Conservation (phyloP, 345 rosid genomes). For the Melastoma malabathricum region DNA sequence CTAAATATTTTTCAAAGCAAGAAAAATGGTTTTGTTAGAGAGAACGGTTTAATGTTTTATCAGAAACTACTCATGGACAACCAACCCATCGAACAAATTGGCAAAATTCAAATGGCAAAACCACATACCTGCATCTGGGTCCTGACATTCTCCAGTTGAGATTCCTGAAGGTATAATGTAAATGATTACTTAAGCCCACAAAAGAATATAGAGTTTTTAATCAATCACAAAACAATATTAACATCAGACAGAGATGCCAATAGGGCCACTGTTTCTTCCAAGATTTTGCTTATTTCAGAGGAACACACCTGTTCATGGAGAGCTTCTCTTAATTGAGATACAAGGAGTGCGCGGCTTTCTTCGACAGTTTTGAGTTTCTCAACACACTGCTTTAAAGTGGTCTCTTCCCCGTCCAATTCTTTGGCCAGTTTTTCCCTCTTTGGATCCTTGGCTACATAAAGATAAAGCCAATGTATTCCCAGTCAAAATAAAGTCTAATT, state of each 20-base stretch:
- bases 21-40: no score
- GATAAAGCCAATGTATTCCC: conserved; percentile 2
- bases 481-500: no score
- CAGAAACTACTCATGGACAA: no score
- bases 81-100: no score
- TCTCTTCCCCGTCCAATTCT: conserved; percentile 70
- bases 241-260: no score
- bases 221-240: no score
- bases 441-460: conserved; percentile 42
- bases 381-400: conserved; percentile 48
- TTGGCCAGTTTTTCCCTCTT: conserved; percentile 47
- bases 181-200: no score
- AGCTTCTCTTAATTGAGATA: conserved; percentile 74
- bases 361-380: conserved; percentile 77
- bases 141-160: conserved; percentile 70
- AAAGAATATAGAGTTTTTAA: no score
- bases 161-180: conserved; percentile 37
- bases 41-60: no score
- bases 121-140: conserved; percentile 64
- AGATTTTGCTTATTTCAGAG: neutral
- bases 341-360: conserved; percentile 58
- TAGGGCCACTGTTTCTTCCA: no score
- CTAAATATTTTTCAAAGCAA: no score
- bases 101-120: neutral
- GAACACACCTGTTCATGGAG: conserved; percentile 58